A percentile compares a stretch with the other conserved stretches of the same genome.
phyloP scores from a whole-genome alignment of 768 basidiomycete genomes.

The Gyrodon lividus region DNA sequence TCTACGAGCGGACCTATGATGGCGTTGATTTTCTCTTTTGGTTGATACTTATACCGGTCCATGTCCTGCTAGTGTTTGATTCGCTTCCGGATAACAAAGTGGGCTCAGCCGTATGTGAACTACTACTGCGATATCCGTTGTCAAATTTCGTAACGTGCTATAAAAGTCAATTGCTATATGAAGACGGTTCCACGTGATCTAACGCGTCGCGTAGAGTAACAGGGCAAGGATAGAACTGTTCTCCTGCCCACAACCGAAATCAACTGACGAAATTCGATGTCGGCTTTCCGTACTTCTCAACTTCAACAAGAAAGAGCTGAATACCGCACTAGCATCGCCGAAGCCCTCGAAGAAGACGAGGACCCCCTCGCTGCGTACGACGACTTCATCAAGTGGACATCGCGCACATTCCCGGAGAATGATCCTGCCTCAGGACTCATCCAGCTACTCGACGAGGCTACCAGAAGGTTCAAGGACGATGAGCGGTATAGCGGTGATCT shows the following conservation, averaged over 20 bases:
- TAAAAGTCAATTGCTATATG: background rate
- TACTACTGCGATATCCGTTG: no score
- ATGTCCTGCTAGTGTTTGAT: background rate
- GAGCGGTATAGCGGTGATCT: constrained; percentile 83
- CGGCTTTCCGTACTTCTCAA: constrained; percentile 24
- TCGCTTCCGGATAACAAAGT: no score
- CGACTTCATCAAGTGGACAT: constrained; percentile 87
- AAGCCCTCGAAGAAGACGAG: constrained; percentile 67
- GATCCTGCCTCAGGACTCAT: constrained; percentile 70
- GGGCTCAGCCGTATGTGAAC: no score
- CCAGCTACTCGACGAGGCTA: constrained; percentile 82
- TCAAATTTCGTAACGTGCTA: no score
- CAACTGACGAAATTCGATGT: constrained; percentile 19
- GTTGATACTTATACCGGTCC: background rate
- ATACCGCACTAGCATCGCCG: constrained; percentile 41
- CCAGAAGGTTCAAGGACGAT: constrained; percentile 78
- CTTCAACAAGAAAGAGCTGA: constrained; percentile 32
- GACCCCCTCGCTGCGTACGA: constrained; percentile 87
- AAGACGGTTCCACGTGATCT: constrained; percentile 21
- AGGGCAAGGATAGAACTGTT: constrained; percentile 2
- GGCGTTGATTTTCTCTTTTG: background rate
- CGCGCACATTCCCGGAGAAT: constrained; percentile 72
- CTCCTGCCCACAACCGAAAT: constrained; percentile 1
- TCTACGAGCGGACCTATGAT: constrained; percentile 2
- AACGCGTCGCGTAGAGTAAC: constrained; percentile 30